Percentiles rank a stretch among this genome's conserved stretches.
Conservation (phyloP, 2,329 filamentous ascomycete species). For the Mycogone perniciosa region DNA sequence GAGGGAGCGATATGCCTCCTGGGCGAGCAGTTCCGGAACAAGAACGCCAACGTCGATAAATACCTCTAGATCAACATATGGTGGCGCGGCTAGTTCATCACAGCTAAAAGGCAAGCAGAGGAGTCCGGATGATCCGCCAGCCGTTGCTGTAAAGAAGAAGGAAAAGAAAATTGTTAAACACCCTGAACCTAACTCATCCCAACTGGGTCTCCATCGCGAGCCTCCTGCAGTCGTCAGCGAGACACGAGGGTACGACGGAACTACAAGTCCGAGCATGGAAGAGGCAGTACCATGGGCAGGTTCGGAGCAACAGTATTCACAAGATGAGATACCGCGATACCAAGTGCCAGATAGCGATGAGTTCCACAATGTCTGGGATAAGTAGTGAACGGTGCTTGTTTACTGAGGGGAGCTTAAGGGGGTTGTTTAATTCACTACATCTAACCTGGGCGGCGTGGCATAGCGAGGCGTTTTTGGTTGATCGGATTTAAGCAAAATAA, state of each 20-base stretch:
- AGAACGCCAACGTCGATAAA: neutral
- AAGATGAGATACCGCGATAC: slow-evolving; percentile 19
- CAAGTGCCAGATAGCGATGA: slow-evolving; percentile 34
- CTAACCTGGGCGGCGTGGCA: slow-evolving; percentile 12
- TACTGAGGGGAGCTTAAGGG: neutral
- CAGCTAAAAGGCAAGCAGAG: slow-evolving; percentile 20
- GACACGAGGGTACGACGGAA: slow-evolving; percentile 1
- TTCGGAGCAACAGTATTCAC: slow-evolving; percentile 10
- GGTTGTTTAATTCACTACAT: slow-evolving; percentile 3
- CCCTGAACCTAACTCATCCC: slow-evolving; percentile 24
- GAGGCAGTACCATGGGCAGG: slow-evolving; percentile 14
- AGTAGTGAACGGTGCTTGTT: neutral
- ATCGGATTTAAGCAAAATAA: slow-evolving; percentile 8
- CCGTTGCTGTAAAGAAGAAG: slow-evolving; percentile 35
- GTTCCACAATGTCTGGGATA: slow-evolving; percentile 42
- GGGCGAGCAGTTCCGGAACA: slow-evolving; percentile 11
- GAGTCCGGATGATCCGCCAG: slow-evolving; percentile 18
- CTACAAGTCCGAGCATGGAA: slow-evolving; percentile 9
- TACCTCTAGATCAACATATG: slow-evolving; percentile 14
- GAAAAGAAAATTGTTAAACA: slow-evolving; percentile 30
- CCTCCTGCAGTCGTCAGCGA: slow-evolving; percentile 12
- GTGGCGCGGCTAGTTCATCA: slow-evolving; percentile 23
- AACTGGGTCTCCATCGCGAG: slow-evolving; percentile 22
- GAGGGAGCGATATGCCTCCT: slow-evolving; percentile 52
- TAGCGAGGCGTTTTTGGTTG: slow-evolving; percentile 23